Evolutionary conservation across 176 grass and related monocot genomes (phyloP).

Genomic region (Dactylis glomerata): DNA sequence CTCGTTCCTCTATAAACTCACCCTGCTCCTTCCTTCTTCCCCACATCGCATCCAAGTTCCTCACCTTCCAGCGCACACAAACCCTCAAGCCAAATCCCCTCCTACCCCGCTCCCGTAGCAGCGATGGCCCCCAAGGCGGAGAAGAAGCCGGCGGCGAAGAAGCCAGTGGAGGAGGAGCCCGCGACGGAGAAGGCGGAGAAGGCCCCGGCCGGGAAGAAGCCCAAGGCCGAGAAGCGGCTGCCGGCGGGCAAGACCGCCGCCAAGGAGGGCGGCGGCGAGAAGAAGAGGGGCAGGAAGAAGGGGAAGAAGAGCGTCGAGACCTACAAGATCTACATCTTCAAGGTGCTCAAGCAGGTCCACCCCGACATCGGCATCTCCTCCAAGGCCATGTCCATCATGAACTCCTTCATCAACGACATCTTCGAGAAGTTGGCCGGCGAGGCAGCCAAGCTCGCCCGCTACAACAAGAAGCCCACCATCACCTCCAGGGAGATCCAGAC

Average conservation of each 20-base stretch:
- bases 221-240: no score
- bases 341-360: conserved; percentile 93
- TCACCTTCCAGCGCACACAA: not conserved
- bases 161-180: not conserved
- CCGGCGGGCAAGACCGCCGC: no score
- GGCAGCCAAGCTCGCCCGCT: conserved; percentile 35
- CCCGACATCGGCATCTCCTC: conserved; percentile 81
- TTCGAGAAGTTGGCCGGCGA: conserved; percentile 75
- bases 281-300: not conserved
- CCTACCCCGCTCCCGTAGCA: not conserved
- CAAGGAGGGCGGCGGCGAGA: no score
- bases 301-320: conserved; percentile 57
- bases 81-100: not conserved
- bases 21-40: not conserved
- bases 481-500: no score
- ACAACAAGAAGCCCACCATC: conserved; percentile 74
- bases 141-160: conserved; percentile 15
- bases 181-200: no score
- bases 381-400: conserved; percentile 98
- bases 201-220: no score
- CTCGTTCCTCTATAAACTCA: not conserved
- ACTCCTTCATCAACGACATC: conserved; percentile 90
- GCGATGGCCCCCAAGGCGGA: not conserved
- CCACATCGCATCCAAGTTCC: not conserved
- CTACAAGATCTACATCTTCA: conserved; percentile 95